Percentiles rank a stretch among this genome's conserved stretches.
Evolutionary conservation across 2,329 filamentous ascomycete genomes (phyloP).

Genomic region (Zymoseptoria pseudotritici): DNA sequence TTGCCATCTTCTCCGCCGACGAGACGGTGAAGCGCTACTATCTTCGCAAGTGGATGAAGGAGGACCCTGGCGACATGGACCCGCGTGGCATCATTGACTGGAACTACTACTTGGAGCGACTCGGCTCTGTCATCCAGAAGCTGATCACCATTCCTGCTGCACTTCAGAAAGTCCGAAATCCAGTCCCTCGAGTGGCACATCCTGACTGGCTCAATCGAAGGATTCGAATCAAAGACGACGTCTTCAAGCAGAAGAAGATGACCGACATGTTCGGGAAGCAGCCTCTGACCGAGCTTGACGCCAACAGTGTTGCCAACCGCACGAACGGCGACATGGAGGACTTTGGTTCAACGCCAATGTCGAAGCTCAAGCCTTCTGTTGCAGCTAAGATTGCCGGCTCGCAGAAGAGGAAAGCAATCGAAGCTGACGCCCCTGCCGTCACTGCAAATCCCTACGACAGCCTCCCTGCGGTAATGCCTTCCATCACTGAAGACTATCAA

Average conservation of each 20-base stretch:
- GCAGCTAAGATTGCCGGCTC: constrained; percentile 26
- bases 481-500: constrained; percentile 75
- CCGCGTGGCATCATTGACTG: constrained; percentile 86
- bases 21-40: constrained; percentile 80
- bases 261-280: constrained; percentile 78
- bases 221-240: constrained; percentile 93
- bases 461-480: constrained; percentile 76
- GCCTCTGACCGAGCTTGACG: constrained; percentile 64
- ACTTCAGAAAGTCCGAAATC: constrained; percentile 88
- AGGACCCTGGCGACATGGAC: constrained; percentile 86
- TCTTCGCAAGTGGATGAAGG: constrained; percentile 89
- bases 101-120: constrained; percentile 92
- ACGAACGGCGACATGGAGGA: constrained; percentile 48
- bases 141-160: constrained; percentile 97
- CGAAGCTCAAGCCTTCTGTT: constrained; percentile 41
- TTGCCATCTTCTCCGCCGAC: constrained; percentile 95
- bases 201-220: constrained; percentile 93
- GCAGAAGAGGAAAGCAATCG: constrained; percentile 43
- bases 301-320: constrained; percentile 54
- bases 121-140: constrained; percentile 97
- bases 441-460: constrained; percentile 71
- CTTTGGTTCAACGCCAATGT: constrained; percentile 31
- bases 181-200: constrained; percentile 85
- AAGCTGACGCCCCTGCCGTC: constrained; percentile 42
- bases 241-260: constrained; percentile 97